Evolutionary conservation across 192 early-diverging fungal genomes (phyloP), one percentile per base, ranked within the genome.

Genomic region (Rhizophagus sp.): DNA sequence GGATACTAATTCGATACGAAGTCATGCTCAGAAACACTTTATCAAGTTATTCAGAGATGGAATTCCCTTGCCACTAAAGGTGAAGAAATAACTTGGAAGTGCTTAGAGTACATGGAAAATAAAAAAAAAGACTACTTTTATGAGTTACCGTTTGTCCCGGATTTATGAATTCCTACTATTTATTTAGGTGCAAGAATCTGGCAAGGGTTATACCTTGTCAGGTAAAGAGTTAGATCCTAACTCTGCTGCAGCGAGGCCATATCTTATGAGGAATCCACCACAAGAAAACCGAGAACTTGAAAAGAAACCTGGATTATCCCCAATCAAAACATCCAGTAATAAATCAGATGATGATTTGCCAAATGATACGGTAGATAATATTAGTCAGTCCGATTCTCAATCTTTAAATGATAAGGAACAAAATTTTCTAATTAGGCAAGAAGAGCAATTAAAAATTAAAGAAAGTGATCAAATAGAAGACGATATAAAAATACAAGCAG

Each of bases 21-120:
- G 93, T 74, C 96, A 96, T 81, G 95, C 95, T 50, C 95, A 96
- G 86, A 96, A 96, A 82, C 92, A 96, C 82, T 95, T 97, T 79
- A 96, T 96, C 84, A 95, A 95, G 82, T 84, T 97, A 81, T 97
- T 89, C 83, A 83, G 96, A 39, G 96, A 95, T 78, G 90, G 85
- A 25, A 81, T 94, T 62, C 94, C 94, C 49, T 83, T 97, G 63
- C 96, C 96, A n/a, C 87, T 83, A 71, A 97, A 95, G 85, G 94
- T 96, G 66, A 75, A 95, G 96, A 30, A 90, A 91, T 15, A 91
- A 94, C 24, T 85, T 96, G 80, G 94, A 97, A 83, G 95, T 95
- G 33, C 12, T 62, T 22, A 70, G 72, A 66, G 12, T 81, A 68
- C 11, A 62, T 68, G 2, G 79, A 76, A 6, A 41, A 41, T 41